Evolutionary conservation across 2,329 filamentous ascomycete species (phyloP).

Genomic region (Aspergillus spinulosporus): DNA sequence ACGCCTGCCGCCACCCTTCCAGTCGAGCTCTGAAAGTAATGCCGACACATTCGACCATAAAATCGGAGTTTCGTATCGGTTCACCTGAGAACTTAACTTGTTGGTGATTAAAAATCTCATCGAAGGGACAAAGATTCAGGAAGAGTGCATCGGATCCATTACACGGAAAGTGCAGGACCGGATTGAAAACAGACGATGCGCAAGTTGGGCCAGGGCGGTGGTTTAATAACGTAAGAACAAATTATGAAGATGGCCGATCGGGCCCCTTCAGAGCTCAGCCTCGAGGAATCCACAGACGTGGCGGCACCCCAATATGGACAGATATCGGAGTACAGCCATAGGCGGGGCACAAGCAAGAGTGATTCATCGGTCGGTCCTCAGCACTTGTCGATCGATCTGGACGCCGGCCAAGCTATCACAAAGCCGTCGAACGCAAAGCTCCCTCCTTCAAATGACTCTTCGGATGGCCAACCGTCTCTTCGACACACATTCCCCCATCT

Average conservation of each 20-base stretch:
- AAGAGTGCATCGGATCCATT: neutral
- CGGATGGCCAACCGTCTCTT: constrained; percentile 34
- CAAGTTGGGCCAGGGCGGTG: constrained; percentile 28
- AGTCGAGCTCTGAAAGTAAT: constrained; percentile 32
- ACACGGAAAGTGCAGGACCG: constrained; percentile 5
- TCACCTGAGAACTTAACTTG: constrained; percentile 25
- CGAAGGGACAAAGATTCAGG: neutral
- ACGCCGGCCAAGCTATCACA: constrained; percentile 24
- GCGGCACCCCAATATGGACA: constrained; percentile 27
- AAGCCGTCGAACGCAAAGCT: constrained; percentile 31
- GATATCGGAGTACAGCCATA: constrained; percentile 22
- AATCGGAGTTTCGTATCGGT: constrained; percentile 26
- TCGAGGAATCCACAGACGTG: constrained; percentile 32
- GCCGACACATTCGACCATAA: constrained; percentile 31
- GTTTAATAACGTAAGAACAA: constrained; percentile 23
- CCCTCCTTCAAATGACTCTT: constrained; percentile 26
- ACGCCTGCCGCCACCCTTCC: constrained; percentile 20
- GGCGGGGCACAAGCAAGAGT: constrained; percentile 22
- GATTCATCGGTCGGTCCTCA: constrained; percentile 24
- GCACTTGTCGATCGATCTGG: constrained; percentile 25
- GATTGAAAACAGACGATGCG: constrained; percentile 30
- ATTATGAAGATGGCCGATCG: constrained; percentile 37
- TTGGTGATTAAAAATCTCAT: constrained; percentile 5
- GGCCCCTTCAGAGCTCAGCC: constrained; percentile 31
- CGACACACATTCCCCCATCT: constrained; percentile 37